These are phyloP conservation scores for Quercus bicolor DNA, from an alignment of 306 rosid genomes.

Conservation along the genomic window DNA sequence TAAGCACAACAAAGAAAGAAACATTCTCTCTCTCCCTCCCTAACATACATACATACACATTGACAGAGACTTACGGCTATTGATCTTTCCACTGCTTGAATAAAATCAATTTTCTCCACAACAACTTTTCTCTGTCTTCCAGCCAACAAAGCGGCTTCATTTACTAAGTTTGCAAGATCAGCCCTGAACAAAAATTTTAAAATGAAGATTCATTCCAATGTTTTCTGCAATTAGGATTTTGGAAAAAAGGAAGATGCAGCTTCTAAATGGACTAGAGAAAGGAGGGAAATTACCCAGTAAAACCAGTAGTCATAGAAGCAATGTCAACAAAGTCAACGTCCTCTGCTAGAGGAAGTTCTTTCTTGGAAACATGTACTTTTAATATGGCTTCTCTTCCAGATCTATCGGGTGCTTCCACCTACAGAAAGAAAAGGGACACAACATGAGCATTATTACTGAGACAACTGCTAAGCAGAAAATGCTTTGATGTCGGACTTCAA, in stretches of 20 bases:
- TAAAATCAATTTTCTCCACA: slow-evolving; percentile 81
- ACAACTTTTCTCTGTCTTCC: slow-evolving; percentile 82
- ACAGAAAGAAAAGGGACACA: slow-evolving; percentile 10
- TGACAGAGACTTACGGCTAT: slow-evolving; percentile 67
- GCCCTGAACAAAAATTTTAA: slow-evolving; percentile 55
- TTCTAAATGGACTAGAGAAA: background rate
- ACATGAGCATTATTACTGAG: slow-evolving; percentile 4
- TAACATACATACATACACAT: background rate
- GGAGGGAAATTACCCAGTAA: slow-evolving; percentile 69
- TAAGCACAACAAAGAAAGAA: background rate
- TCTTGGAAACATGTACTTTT: slow-evolving; percentile 78
- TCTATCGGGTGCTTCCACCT: slow-evolving; percentile 97
- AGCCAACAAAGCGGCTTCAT: slow-evolving; percentile 93
- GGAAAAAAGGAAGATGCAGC: slow-evolving; percentile 1
- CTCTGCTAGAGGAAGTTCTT: slow-evolving; percentile 86
- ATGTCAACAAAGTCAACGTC: slow-evolving; percentile 64
- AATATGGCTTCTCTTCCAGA: slow-evolving; percentile 84
- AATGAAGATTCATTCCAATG: slow-evolving; percentile 9
- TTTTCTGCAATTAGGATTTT: slow-evolving; percentile 6
- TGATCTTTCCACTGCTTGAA: slow-evolving; percentile 92
- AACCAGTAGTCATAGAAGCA: slow-evolving; percentile 98
- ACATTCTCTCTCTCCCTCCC: background rate
- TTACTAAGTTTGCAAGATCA: slow-evolving; percentile 95
- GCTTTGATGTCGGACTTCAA: slow-evolving; percentile 14
- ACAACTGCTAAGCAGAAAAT: slow-evolving; percentile 8